These are phyloP conservation scores for Celoporthe dispersa DNA, from an alignment of 2,329 filamentous ascomycete species.

Conservation along the genomic window DNA sequence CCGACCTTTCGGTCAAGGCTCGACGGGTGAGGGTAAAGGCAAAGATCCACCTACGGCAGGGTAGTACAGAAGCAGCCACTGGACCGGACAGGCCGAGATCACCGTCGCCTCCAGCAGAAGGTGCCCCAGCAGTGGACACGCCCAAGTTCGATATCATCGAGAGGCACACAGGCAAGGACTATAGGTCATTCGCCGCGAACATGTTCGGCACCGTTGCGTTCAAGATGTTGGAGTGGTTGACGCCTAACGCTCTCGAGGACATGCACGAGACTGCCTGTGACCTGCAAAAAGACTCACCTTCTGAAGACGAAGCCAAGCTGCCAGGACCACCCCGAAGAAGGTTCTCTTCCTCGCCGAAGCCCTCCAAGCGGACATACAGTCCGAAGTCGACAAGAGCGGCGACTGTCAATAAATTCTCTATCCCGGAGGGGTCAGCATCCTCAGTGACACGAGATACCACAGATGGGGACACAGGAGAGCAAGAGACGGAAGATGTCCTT, in stretches of 20 bases:
- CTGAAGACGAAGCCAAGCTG: constrained; percentile 32
- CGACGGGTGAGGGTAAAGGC: constrained; percentile 24
- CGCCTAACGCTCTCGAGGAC: constrained; percentile 57
- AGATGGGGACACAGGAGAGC: constrained; percentile 4
- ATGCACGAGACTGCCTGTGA: constrained; percentile 48
- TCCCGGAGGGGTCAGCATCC: constrained; percentile 23
- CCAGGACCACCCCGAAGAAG: constrained; percentile 20
- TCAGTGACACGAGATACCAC: not conserved
- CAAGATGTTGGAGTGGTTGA: constrained; percentile 74
- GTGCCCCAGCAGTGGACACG: not conserved
- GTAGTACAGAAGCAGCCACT: constrained; percentile 11
- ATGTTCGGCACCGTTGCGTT: constrained; percentile 69
- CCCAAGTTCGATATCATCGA: constrained; percentile 48
- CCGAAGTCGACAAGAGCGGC: constrained; percentile 6
- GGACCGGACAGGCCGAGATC: constrained; percentile 10
- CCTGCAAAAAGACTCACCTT: constrained; percentile 36
- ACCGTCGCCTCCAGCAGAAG: constrained; percentile 7
- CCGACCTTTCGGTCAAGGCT: constrained; percentile 8
- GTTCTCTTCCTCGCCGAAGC: constrained; percentile 22
- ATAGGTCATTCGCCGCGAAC: constrained; percentile 65
- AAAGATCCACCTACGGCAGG: constrained; percentile 24
- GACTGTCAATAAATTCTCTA: constrained; percentile 18
- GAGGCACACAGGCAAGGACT: constrained; percentile 55
- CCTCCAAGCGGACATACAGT: constrained; percentile 5
- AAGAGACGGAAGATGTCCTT: constrained; percentile 19